Evolutionary conservation across 163 green algal genomes (phyloP), one percentile per base, ranked within the genome.

Genomic region (Scenedesmus sp.): DNA sequence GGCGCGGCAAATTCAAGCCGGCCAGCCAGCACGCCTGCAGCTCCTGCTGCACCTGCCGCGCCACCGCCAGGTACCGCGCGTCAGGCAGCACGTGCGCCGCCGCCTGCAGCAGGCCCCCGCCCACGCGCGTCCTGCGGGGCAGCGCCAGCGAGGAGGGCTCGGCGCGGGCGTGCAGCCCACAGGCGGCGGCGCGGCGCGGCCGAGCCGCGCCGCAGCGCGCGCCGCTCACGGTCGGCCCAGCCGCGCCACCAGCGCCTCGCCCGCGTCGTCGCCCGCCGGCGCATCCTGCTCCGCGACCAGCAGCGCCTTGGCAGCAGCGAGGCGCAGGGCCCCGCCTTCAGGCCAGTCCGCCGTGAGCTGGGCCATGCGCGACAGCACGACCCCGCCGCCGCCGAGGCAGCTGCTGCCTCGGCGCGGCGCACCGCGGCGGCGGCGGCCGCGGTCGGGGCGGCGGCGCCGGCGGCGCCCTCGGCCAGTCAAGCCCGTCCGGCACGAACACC

Each of bases 1-100:
- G 4, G 24, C 7, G 9, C 6, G 26, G 50, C 50, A 7, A 22
- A 18, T 58, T 22, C 63, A 42, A 42, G 57, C 63, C 63, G 22
- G 39, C 13, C 36, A 56, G 42, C 63, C 63, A 72, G 63, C 42
- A 72, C 0, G 63, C n/a, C 63, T 72, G 63, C 63, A 72, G 39
- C 36, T 72, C 63, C 63, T 57, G 42, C 39, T 72, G 63, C 63
- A 72, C 42, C 47, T 53, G 36, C 6, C 63, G 44, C 17, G 36
- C 22, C 17, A 26, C 36, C 1, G 24, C 24, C 20, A 72, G 36
- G 39, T 42, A 72, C 14, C 20, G n/a, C 0, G 39, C 47, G n/a
- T 56, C 36, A 28, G 63, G 36, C 36, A 72, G 36, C 36, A n/a
- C 14, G 17, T 36, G 24, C 34, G 63, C 63, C 26, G 34, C 36